These are phyloP conservation scores for Monotropa hypopitys DNA, from an alignment of 179 eudicot species.

Conservation along the genomic window DNA sequence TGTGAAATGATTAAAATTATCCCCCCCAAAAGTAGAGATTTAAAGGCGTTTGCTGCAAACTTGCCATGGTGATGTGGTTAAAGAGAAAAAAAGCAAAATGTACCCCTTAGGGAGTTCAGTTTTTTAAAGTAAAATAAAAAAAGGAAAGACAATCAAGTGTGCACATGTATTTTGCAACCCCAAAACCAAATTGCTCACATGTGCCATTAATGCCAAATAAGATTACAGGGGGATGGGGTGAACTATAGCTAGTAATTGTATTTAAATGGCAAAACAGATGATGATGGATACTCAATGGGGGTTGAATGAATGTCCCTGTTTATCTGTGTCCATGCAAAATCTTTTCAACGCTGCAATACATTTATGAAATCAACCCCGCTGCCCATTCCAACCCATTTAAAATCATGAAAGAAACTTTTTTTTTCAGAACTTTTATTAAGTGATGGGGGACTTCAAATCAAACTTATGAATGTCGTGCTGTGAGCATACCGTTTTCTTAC, in stretches of 20 bases:
- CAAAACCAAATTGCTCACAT: constrained; percentile 13
- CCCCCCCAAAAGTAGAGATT: constrained; percentile 13
- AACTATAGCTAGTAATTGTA: constrained; percentile 17
- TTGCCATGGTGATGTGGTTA: neutral
- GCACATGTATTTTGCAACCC: constrained; percentile 17
- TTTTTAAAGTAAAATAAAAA: too few relatives aligned
- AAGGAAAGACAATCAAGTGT: constrained; percentile 5
- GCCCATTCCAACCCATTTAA: neutral
- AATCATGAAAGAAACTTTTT: neutral
- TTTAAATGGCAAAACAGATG: constrained; percentile 15
- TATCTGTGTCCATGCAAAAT: constrained; percentile 21
- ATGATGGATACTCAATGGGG: constrained; percentile 27
- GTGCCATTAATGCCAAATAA: constrained; percentile 15
- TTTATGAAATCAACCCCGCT: constrained; percentile 13
- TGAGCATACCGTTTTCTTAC: too few relatives aligned
- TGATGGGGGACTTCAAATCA: too few relatives aligned
- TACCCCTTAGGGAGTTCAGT: too few relatives aligned
- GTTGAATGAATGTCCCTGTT: constrained; percentile 22
- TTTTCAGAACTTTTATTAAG: too few relatives aligned
- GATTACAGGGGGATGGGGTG: constrained; percentile 16
- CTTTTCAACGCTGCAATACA: constrained; percentile 28
- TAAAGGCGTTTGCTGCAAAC: constrained; percentile 5
- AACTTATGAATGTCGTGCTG: too few relatives aligned
- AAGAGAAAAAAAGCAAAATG: neutral
- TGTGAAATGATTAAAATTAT: constrained; percentile 31